Conservation (phyloP, 192 early-diverging fungal species). For the Backusella westeae region DNA sequence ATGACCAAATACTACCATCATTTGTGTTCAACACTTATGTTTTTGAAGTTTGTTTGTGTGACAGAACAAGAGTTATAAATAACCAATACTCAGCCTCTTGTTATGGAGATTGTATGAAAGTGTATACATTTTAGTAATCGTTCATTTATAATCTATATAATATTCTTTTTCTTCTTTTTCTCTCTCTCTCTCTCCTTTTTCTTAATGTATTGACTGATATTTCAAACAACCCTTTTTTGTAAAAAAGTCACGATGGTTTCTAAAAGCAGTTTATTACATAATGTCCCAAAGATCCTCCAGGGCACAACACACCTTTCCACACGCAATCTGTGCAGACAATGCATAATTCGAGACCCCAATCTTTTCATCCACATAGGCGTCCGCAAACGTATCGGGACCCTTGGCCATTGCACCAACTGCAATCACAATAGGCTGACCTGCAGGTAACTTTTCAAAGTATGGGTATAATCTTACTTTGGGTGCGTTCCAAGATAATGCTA, state of each 20-base stretch:
- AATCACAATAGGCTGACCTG: constrained; percentile 77
- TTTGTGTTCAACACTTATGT: background rate
- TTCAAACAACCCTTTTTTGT: background rate
- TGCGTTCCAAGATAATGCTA: constrained; percentile 87
- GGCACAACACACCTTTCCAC: constrained; percentile 87
- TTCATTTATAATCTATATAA: too few species aligned
- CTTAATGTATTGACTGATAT: too few species aligned
- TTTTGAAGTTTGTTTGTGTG: too few species aligned
- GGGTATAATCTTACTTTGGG: constrained; percentile 72
- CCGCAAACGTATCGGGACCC: constrained; percentile 92
- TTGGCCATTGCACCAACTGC: constrained; percentile 97
- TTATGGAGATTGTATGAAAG: too few species aligned
- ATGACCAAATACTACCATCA: background rate
- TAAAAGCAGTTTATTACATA: constrained; percentile 43
- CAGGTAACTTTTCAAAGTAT: constrained; percentile 68
- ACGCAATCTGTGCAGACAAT: constrained; percentile 92
- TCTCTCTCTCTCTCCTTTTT: too few species aligned
- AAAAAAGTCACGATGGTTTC: background rate
- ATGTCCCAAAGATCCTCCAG: constrained; percentile 91
- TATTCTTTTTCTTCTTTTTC: too few species aligned
- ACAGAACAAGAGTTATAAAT: too few species aligned
- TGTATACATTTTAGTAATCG: too few species aligned
- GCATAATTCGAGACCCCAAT: constrained; percentile 94
- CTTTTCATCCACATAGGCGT: constrained; percentile 91
- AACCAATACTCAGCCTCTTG: too few species aligned